Evolutionary conservation across 163 green algal species (phyloP).

Genomic region (Trebouxia gelatinosa): DNA sequence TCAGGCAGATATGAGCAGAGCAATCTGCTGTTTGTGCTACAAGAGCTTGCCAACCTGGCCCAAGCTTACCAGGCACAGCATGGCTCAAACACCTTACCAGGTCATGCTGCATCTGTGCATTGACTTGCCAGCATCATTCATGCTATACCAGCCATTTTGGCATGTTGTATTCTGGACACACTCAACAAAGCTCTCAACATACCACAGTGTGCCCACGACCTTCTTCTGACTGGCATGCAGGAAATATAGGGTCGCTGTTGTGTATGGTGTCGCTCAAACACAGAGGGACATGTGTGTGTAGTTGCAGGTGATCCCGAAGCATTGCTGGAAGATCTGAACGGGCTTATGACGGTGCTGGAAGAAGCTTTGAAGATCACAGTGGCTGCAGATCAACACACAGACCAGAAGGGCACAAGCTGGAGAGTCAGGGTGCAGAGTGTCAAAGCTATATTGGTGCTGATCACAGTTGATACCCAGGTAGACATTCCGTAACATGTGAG

Average conservation of each 20-base stretch:
- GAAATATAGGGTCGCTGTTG: no score
- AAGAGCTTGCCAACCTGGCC: slow-evolving; percentile 8
- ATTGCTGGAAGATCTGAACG: neutral
- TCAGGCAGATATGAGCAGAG: neutral
- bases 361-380: neutral
- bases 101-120: neutral
- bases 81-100: neutral
- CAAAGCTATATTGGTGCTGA: neutral
- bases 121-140: neutral
- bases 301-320: neutral
- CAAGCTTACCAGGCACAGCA: neutral
- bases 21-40: slow-evolving; percentile 1
- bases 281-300: neutral
- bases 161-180: neutral
- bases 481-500: no score
- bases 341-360: slow-evolving; percentile 1
- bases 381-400: neutral
- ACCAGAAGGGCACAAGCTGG: neutral
- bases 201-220: neutral
- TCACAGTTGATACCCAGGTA: neutral
- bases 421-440: neutral
- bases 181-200: neutral
- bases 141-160: neutral
- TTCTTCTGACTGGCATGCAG: no score
- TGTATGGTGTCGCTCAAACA: no score